Conservation (phyloP, 441 rosid species). For the Adansonia grandidieri region DNA sequence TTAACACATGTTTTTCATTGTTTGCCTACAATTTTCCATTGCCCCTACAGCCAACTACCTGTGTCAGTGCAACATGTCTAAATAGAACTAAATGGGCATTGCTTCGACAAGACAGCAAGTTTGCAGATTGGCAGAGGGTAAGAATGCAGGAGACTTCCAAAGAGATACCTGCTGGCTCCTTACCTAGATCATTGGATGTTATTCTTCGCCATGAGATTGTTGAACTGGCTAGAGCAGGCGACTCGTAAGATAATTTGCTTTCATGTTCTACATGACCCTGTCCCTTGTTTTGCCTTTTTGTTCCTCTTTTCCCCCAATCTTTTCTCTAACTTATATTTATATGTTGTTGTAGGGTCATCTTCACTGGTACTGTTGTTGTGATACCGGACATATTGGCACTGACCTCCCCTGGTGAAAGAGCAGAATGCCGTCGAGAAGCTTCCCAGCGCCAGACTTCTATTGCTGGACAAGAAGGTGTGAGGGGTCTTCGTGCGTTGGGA, state of each 20-base stretch:
- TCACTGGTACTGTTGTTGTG: conserved; percentile 90
- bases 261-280: background rate
- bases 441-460: conserved; percentile 63
- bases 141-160: conserved; percentile 97
- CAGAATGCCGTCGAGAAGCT: conserved; percentile 83
- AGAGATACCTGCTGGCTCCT: conserved; percentile 97
- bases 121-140: conserved; percentile 98
- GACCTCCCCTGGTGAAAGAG: conserved; percentile 97
- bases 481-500: conserved; percentile 87
- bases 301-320: background rate
- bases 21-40: background rate
- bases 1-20: background rate
- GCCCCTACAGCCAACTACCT: conserved; percentile 75
- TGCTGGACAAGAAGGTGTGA: conserved; percentile 82
- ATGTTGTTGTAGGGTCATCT: conserved; percentile 66
- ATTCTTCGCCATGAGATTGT: conserved; percentile 96
- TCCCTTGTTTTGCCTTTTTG: background rate
- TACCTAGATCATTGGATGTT: conserved; percentile 96
- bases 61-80: conserved; percentile 67
- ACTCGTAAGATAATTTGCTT: conserved; percentile 58
- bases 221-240: conserved; percentile 98
- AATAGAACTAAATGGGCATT: conserved; percentile 82
- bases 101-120: conserved; percentile 94
- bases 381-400: conserved; percentile 90
- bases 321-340: conserved; percentile 10